A percentile compares a stretch with the other conserved stretches of the same genome.
phyloP scores from a whole-genome alignment of 139 green algal genomes.

The Chlamydomonas asymmetrica region DNA sequence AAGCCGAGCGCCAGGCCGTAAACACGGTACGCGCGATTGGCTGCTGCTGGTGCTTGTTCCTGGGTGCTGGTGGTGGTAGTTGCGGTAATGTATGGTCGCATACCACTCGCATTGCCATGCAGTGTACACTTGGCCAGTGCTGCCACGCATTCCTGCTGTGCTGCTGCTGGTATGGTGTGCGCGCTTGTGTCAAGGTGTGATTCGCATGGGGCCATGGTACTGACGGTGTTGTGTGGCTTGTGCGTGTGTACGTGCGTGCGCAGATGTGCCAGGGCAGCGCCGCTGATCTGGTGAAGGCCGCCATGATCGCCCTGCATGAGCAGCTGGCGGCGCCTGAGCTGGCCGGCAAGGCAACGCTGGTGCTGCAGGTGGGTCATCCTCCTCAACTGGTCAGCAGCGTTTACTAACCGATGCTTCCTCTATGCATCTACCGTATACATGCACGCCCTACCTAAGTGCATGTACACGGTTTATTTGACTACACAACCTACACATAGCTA shows the following conservation, averaged over 20 bases:
- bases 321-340: conserved; percentile 10
- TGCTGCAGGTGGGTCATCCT: conserved; percentile 33
- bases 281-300: conserved; percentile 80
- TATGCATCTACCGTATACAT: background rate
- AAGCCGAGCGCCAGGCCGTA: conserved; percentile 68
- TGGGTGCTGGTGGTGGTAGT: too few species aligned
- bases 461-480: too few species aligned
- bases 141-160: background rate
- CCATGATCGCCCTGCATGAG: conserved; percentile 47
- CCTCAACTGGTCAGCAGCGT: background rate
- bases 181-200: too few species aligned
- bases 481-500: too few species aligned
- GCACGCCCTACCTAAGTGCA: background rate
- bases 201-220: too few species aligned
- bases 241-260: too few species aligned
- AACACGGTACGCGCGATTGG: conserved; percentile 76
- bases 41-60: too few species aligned
- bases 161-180: too few species aligned
- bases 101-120: background rate
- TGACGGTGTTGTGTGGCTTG: too few species aligned
- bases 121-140: background rate
- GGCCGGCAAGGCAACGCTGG: conserved; percentile 5
- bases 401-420: background rate
- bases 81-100: too few species aligned
- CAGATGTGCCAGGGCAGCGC: conserved; percentile 73